Conservation (phyloP, 2,329 filamentous ascomycete genomes). For the Cladosporium sp. region DNA sequence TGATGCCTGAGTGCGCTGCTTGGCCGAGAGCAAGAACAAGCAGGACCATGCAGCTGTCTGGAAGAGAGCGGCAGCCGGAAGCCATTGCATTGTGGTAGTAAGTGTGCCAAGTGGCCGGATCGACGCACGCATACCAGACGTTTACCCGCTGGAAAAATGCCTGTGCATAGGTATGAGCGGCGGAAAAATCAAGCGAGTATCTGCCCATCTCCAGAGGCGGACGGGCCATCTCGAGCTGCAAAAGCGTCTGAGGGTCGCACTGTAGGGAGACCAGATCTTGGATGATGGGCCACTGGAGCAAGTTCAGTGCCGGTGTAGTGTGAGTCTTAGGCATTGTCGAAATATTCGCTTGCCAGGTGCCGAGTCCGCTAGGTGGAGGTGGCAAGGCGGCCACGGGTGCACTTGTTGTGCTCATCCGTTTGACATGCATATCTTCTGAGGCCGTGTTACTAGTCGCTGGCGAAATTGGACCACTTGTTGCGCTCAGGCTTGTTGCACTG, state of each 20-base stretch:
- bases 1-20: conserved; percentile 69
- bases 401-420: conserved; percentile 40
- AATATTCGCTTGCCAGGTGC: conserved; percentile 75
- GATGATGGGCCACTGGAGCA: conserved; percentile 80
- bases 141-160: conserved; percentile 82
- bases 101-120: conserved; percentile 75
- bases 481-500: conserved; percentile 12
- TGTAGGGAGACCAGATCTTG: conserved; percentile 73
- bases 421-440: conserved; percentile 44
- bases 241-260: conserved; percentile 78
- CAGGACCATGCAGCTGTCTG: conserved; percentile 80
- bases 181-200: conserved; percentile 38
- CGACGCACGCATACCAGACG: conserved; percentile 83
- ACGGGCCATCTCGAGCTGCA: conserved; percentile 78
- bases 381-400: conserved; percentile 42
- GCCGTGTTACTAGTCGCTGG: conserved; percentile 53
- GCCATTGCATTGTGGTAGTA: conserved; percentile 76
- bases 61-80: conserved; percentile 74
- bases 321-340: conserved; percentile 85
- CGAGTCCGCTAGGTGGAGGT: conserved; percentile 59
- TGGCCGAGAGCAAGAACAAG: conserved; percentile 76
- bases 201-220: conserved; percentile 68
- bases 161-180: conserved; percentile 71
- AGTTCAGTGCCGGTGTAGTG: conserved; percentile 75
- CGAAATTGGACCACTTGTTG: conserved; percentile 31